A percentile compares a stretch with the other conserved stretches of the same genome.
phyloP scores from a whole-genome alignment of 768 basidiomycete genomes.

The Dacryopinax primogenitus region DNA sequence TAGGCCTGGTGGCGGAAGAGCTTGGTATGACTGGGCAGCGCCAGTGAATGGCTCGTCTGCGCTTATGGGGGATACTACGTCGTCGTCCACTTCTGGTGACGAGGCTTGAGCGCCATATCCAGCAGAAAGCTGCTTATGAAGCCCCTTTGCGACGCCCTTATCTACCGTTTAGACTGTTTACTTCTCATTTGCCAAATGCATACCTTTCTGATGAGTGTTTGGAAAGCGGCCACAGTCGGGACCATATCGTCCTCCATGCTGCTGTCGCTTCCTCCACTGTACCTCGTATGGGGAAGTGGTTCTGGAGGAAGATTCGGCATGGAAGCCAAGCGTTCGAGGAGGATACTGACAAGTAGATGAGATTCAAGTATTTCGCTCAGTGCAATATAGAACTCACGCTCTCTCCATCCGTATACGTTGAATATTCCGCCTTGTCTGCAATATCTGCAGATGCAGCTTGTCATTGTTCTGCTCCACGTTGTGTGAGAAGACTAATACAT shows the following conservation, averaged over 20 bases:
- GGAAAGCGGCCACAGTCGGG: background rate
- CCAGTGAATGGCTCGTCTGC: background rate
- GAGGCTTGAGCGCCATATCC: background rate
- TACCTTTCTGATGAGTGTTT: background rate
- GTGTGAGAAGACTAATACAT: background rate
- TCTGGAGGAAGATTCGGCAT: background rate
- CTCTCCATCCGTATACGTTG: slow-evolving; percentile 79
- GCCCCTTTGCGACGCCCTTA: background rate
- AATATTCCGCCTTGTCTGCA: slow-evolving; percentile 67
- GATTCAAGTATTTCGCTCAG: background rate
- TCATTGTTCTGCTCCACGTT: slow-evolving; percentile 60
- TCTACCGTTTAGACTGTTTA: background rate
- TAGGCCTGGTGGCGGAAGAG: background rate
- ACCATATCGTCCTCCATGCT: background rate
- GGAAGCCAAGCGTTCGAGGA: background rate
- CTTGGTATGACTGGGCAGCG: background rate
- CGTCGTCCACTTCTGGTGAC: background rate
- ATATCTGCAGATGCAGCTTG: slow-evolving; percentile 68
- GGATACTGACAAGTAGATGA: background rate
- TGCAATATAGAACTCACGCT: slow-evolving; percentile 45
- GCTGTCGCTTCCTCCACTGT: background rate
- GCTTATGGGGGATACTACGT: background rate
- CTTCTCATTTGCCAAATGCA: background rate
- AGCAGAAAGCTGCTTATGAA: background rate
- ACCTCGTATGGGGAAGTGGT: background rate